Percentiles rank a stretch among this genome's conserved stretches.
phyloP scores from a whole-genome alignment of 495 filamentous ascomycete genomes.

The Xylaria scruposa region DNA sequence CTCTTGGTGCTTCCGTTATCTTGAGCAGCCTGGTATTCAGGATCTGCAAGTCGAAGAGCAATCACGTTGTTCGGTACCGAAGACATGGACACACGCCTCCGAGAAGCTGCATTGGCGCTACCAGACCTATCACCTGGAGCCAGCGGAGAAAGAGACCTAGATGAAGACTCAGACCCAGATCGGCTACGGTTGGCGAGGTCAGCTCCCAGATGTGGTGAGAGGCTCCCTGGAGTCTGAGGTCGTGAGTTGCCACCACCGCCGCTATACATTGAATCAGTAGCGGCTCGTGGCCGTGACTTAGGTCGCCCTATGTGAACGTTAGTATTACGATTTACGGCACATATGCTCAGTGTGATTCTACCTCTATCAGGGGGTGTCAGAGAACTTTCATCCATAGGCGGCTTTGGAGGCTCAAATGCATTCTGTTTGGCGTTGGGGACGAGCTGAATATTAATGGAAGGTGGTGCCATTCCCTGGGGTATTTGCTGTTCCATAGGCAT shows the following conservation, averaged over 20 bases:
- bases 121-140: slow-evolving; percentile 68
- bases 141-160: slow-evolving; percentile 76
- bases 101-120: slow-evolving; percentile 65
- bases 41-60: slow-evolving; percentile 89
- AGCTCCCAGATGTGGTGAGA: slow-evolving; percentile 54
- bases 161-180: slow-evolving; percentile 50
- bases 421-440: slow-evolving; percentile 74
- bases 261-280: slow-evolving; percentile 74
- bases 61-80: slow-evolving; percentile 89
- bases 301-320: slow-evolving; percentile 44
- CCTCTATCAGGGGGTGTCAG: slow-evolving; percentile 86
- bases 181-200: slow-evolving; percentile 52
- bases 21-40: slow-evolving; percentile 75
- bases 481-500: slow-evolving; percentile 56
- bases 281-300: slow-evolving; percentile 68
- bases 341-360: slow-evolving; percentile 50
- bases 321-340: slow-evolving; percentile 2
- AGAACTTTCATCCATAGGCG: slow-evolving; percentile 71
- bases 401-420: slow-evolving; percentile 74
- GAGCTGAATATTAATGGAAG: slow-evolving; percentile 92
- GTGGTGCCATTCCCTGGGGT: slow-evolving; percentile 78
- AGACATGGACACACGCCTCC: slow-evolving; percentile 85
- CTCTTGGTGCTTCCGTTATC: slow-evolving; percentile 68
- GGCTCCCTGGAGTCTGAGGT: slow-evolving; percentile 47
- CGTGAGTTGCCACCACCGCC: slow-evolving; percentile 48